Base-by-base conservation (phyloP, 805 yeast species). In the Blastobotrys chiropterorum region DNA sequence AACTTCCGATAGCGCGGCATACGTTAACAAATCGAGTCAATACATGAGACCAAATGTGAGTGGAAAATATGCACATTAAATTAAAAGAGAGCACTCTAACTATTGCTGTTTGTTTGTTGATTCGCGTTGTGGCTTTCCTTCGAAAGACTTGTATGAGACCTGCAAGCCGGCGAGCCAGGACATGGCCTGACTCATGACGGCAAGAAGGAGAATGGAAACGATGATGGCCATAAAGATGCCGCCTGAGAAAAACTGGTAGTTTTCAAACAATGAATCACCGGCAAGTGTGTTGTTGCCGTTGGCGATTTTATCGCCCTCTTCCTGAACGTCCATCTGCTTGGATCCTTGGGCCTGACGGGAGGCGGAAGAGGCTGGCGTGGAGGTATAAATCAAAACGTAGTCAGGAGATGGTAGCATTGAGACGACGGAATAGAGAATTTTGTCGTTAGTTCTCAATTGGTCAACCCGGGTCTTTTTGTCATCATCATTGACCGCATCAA, bases 171-270 rank as follows among this genome's bases (percentile, higher is more conserved):
- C 65, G 46, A 88, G 71, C 94, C 96, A 88, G 48, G 78, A 63
- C 55, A 89, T 74, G 14, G 95, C 92, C 48, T 76, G 71, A 47
- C 73, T 63, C 51, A 88, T 71, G 41, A 88, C 73, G 38, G 68
- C 69, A 17, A 87, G 52, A 57, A 90, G 71, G 55, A 87, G 67
- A 11, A 77, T 66, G 2, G 88, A 74, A 15, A 88, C 89, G 43
- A 90, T 67, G 53, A 85, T 69, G 51, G 85, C 77, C 82, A 86
- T 85, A 70, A 87, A 81, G 53, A 92, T 73, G 17, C 96, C 97
- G 14, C 90, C 83, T 11, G 89, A 77, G 72, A 88, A 86, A 66
- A 81, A 84, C 61, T 78, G 78, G 67, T 86, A 86, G 54, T 76
- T 72, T 53, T 80, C 77, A 67, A 86, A 85, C 52, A 86, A 68